These are phyloP conservation scores for Helminthosporium solani DNA, from an alignment of 2,329 filamentous ascomycete genomes.

Conservation along the genomic window DNA sequence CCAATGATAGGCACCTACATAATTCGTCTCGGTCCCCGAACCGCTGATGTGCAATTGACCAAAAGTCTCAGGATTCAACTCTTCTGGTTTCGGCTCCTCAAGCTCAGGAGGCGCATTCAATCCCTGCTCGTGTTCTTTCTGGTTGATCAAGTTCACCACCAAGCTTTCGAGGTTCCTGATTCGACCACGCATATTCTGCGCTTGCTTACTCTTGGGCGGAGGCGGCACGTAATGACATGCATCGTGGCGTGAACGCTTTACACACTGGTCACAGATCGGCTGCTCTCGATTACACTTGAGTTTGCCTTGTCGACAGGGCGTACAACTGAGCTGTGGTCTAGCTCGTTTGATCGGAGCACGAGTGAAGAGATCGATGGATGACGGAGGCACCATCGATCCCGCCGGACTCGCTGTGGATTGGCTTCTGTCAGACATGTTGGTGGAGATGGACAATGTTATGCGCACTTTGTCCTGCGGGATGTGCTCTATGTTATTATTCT, in stretches of 20 bases:
- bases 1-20: conserved; percentile 30
- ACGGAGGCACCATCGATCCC: background rate
- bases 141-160: conserved; percentile 31
- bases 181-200: conserved; percentile 32
- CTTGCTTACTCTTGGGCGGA: conserved; percentile 23
- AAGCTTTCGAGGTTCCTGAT: conserved; percentile 31
- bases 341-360: conserved; percentile 25
- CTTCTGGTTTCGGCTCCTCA: conserved; percentile 1
- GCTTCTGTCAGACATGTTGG: conserved; percentile 9
- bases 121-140: conserved; percentile 23
- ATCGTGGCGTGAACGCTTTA: conserved; percentile 23
- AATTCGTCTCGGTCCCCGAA: conserved; percentile 19
- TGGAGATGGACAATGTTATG: background rate
- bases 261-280: conserved; percentile 32
- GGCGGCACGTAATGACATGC: conserved; percentile 29
- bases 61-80: conserved; percentile 16
- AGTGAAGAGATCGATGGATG: conserved; percentile 11
- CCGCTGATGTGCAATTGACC: conserved; percentile 21
- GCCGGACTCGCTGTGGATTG: conserved; percentile 3
- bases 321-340: conserved; percentile 28
- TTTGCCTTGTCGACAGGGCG: conserved; percentile 30
- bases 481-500: too few relatives aligned
- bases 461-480: too few relatives aligned
- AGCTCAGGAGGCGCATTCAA: background rate
- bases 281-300: conserved; percentile 33